phyloP scores from a whole-genome alignment of 2,329 filamentous ascomycete genomes.

The Xylaria sp. region DNA sequence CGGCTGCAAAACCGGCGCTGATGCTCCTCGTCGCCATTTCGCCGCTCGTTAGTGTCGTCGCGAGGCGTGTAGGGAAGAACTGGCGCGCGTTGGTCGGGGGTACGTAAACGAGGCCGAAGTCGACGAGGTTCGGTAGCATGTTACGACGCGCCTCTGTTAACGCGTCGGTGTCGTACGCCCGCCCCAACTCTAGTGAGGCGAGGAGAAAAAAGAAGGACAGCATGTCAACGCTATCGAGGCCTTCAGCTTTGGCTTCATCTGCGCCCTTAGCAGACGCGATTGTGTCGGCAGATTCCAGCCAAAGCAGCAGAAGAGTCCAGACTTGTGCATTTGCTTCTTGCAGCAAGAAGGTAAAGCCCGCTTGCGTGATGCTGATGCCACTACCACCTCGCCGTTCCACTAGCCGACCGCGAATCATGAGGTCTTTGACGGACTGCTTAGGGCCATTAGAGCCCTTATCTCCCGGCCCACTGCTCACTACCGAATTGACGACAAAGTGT shows the following conservation, averaged over 20 bases:
- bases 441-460: constrained; percentile 54
- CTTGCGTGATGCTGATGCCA: constrained; percentile 80
- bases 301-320: constrained; percentile 92
- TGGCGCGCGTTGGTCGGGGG: constrained; percentile 62
- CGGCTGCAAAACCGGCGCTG: constrained; percentile 71
- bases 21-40: constrained; percentile 72
- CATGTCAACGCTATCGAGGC: constrained; percentile 90
- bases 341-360: constrained; percentile 91
- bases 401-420: constrained; percentile 80
- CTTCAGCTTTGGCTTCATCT: constrained; percentile 50
- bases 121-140: constrained; percentile 88
- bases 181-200: constrained; percentile 88
- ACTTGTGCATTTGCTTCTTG: constrained; percentile 97
- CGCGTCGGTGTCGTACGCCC: constrained; percentile 85
- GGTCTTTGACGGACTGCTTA: constrained; percentile 80
- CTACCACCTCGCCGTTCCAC: constrained; percentile 64
- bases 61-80: constrained; percentile 90
- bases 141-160: constrained; percentile 81
- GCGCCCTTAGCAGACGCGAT: constrained; percentile 47
- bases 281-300: constrained; percentile 81
- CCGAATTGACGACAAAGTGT: constrained; percentile 89
- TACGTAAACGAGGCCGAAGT: constrained; percentile 90
- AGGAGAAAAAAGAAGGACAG: constrained; percentile 96
- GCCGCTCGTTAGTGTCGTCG: constrained; percentile 86
- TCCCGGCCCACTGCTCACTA: constrained; percentile 52